A percentile compares a stretch with the other conserved stretches of the same genome.
Evolutionary conservation across 768 basidiomycete genomes (phyloP).

Genomic region (Russula ochroleuca): DNA sequence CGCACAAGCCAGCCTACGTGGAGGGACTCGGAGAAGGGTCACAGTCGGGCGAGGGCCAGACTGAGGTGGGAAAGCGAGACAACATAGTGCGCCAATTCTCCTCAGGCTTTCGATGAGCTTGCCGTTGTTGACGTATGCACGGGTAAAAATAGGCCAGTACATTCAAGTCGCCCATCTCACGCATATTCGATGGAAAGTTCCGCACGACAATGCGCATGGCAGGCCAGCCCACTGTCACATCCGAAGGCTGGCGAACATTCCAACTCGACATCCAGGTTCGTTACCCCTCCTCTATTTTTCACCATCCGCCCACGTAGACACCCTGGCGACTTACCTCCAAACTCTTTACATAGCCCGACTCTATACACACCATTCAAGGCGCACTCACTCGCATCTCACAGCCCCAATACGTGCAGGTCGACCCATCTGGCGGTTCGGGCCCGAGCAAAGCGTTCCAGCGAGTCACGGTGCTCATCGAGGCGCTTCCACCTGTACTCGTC

Average conservation of each 20-base stretch:
- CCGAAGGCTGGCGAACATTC: conserved; percentile 85
- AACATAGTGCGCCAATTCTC: conserved; percentile 62
- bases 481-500: too few species aligned
- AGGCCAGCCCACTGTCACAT: too few species aligned
- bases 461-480: conserved; percentile 44
- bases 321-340: background rate
- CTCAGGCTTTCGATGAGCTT: too few species aligned
- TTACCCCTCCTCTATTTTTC: too few species aligned
- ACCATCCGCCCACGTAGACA: too few species aligned
- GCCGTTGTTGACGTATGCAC: too few species aligned
- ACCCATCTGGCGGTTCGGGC: conserved; percentile 30
- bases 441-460: conserved; percentile 67
- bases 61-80: conserved; percentile 90
- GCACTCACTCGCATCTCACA: conserved; percentile 74
- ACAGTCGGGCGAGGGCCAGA: conserved; percentile 70
- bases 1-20: conserved; percentile 38
- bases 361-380: conserved; percentile 73
- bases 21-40: conserved; percentile 45
- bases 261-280: conserved; percentile 83
- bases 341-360: conserved; percentile 49
- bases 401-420: conserved; percentile 76
- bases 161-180: too few species aligned
- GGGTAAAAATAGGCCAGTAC: too few species aligned
- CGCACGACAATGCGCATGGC: too few species aligned
- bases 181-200: too few species aligned